phyloP scores from a whole-genome alignment of 1,284 basidiomycete species.

The Pyrrhoderma lamaoense region DNA sequence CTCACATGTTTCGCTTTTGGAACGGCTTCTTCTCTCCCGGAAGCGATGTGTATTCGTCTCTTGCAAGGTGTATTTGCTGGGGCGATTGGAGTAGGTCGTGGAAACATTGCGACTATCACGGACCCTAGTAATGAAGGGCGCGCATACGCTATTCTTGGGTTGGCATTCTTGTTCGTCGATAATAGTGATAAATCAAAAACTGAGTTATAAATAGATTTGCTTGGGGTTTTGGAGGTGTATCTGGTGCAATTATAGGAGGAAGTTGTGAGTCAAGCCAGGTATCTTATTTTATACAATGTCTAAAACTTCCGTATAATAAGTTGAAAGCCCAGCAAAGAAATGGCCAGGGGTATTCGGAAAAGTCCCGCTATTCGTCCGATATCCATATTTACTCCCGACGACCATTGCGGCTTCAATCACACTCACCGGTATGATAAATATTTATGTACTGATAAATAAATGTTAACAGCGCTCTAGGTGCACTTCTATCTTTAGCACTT shows the following conservation, averaged over 20 bases:
- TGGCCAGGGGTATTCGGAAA: constrained; percentile 71
- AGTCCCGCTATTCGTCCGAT: constrained; percentile 63
- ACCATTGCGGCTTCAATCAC: constrained; percentile 71
- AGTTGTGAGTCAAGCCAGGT: constrained; percentile 47
- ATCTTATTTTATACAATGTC: not conserved
- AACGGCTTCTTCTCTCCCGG: constrained; percentile 70
- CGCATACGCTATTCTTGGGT: constrained; percentile 91
- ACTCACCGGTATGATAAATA: constrained; percentile 46
- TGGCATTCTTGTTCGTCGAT: constrained; percentile 19
- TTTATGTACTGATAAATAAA: not conserved
- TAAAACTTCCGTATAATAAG: constrained; percentile 30
- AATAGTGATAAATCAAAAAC: not conserved
- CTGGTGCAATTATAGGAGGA: constrained; percentile 82
- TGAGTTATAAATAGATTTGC: constrained; percentile 47
- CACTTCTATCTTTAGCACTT: constrained; percentile 83
- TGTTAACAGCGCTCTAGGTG: constrained; percentile 40
- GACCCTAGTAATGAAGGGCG: constrained; percentile 88
- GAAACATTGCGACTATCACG: constrained; percentile 83
- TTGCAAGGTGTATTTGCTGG: constrained; percentile 95
- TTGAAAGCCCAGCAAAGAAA: constrained; percentile 80
- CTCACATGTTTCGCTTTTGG: constrained; percentile 80
- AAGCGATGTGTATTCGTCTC: constrained; percentile 85
- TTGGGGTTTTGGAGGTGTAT: constrained; percentile 94
- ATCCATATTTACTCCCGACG: constrained; percentile 92
- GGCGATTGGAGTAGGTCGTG: constrained; percentile 87